Evolutionary conservation across 176 grass and related monocot species (phyloP), one percentile per base, ranked within the genome.

Genomic region (Triticum urartu): DNA sequence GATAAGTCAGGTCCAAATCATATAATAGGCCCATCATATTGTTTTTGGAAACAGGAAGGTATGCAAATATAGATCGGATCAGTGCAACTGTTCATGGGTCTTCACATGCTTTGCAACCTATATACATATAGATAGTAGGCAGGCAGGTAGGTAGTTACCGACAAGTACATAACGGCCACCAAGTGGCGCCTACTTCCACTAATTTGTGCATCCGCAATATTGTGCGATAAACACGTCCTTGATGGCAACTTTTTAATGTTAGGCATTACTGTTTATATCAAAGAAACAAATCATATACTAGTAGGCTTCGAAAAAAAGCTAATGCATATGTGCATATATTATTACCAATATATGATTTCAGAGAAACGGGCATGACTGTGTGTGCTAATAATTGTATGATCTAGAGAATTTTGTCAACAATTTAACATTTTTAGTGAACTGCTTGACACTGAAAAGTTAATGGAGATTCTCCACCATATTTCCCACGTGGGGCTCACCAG

Each of bases 41-140:
- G 47, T 14, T 83, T 78, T 52, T 21, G 54, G 71, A 75, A 82
- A 82, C 77, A 54, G 30, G 88, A 86, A 82, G 84, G 83, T 82
- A 64, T 40, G 64, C 30, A 90, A 70, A 71, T 81, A 36, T 7
- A 36, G 9, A 68, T 77, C 20, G 68, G 20, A 72, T 18, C 24
- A 1, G 72, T 69, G 48, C 26, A 54, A 67, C 63, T 82, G 64
- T 86, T 86, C 33, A 43, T 77, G 15, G 60, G 78, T 74, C 34
- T 69, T 38, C 35, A 77, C 63, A 86, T 33, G 48, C 17, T 32
- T 24, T 72, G 52, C 52, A 71, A 7, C 43, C 36, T 52, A 26
- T 47, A 26, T 40, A 89, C 38, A 59, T 59, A 59, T 59, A 45
- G 38, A 1, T 59, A 42, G 21, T 42, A 10, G n/a, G 42, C 30